Evolutionary conservation across 2,329 filamentous ascomycete species (phyloP).

Genomic region (Pezicula rhizophila): DNA sequence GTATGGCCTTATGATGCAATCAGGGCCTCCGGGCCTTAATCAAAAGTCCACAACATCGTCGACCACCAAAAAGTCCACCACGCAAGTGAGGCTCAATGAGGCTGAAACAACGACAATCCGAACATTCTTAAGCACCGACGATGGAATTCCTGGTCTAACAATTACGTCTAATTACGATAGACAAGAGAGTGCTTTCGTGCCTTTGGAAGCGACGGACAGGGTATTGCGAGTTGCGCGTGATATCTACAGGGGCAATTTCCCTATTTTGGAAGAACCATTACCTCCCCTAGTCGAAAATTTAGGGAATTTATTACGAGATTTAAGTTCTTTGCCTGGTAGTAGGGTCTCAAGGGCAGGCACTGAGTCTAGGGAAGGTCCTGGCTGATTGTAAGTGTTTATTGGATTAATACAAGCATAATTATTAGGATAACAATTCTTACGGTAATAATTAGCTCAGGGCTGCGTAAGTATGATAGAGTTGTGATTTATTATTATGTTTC

Average conservation of each 20-base stretch:
- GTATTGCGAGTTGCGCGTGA: conserved; percentile 55
- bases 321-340: conserved; percentile 44
- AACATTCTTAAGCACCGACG: conserved; percentile 48
- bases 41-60: conserved; percentile 23
- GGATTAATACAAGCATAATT: too few relatives aligned
- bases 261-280: conserved; percentile 33
- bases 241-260: conserved; percentile 48
- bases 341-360: conserved; percentile 6
- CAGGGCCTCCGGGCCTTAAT: conserved; percentile 13
- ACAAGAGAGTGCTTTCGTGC: conserved; percentile 29
- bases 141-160: conserved; percentile 44
- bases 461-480: too few relatives aligned
- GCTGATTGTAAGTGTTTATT: not conserved
- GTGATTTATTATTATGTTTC: too few relatives aligned
- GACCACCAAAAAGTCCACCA: conserved; percentile 18
- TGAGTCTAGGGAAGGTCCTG: not conserved
- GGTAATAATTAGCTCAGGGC: too few relatives aligned
- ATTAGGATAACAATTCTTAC: too few relatives aligned
- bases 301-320: conserved; percentile 54
- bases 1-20: conserved; percentile 51
- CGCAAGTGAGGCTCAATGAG: conserved; percentile 48
- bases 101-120: conserved; percentile 45
- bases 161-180: conserved; percentile 18
- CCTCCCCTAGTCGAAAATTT: conserved; percentile 65
- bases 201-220: conserved; percentile 48